Evolutionary conservation across 164 flowering plant genomes (phyloP).

Genomic region (Tetracentron sinense): DNA sequence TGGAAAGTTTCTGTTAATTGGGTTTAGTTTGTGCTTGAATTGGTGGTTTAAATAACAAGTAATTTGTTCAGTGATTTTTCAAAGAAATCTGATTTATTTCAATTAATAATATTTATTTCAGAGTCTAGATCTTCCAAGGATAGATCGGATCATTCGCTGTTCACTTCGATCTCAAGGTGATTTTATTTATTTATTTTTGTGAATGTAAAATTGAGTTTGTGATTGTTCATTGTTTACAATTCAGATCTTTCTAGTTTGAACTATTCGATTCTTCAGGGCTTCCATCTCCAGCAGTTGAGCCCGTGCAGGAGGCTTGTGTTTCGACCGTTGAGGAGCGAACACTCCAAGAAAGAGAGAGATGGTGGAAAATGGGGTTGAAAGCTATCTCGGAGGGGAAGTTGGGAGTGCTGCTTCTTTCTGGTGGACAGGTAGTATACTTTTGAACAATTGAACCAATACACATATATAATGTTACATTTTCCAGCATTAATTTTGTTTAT

Average conservation of each 20-base stretch:
- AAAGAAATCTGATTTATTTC: constrained; percentile 1
- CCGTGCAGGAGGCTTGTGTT: constrained; percentile 74
- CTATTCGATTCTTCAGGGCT: constrained; percentile 33
- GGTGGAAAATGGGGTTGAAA: constrained; percentile 98
- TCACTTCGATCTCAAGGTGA: constrained; percentile 81
- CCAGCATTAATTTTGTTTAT: no score
- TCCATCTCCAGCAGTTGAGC: constrained; percentile 78
- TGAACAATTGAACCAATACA: no score
- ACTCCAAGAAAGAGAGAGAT: constrained; percentile 69
- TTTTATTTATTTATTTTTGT: neutral
- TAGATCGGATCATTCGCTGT: constrained; percentile 89
- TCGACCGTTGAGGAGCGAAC: constrained; percentile 78
- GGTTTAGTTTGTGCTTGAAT: neutral
- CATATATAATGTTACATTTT: no score
- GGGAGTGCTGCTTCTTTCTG: constrained; percentile 86
- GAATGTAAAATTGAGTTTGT: no score
- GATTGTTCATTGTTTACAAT: no score
- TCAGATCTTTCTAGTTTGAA: no score
- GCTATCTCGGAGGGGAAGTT: constrained; percentile 87
- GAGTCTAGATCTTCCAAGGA: constrained; percentile 78
- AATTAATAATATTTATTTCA: constrained; percentile 19
- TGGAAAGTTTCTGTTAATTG: no score
- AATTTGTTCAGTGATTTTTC: neutral
- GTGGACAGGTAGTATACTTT: constrained; percentile 74
- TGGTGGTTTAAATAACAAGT: neutral